Conservation (phyloP, 2,329 filamentous ascomycete species). For the Westerdykella sp. region DNA sequence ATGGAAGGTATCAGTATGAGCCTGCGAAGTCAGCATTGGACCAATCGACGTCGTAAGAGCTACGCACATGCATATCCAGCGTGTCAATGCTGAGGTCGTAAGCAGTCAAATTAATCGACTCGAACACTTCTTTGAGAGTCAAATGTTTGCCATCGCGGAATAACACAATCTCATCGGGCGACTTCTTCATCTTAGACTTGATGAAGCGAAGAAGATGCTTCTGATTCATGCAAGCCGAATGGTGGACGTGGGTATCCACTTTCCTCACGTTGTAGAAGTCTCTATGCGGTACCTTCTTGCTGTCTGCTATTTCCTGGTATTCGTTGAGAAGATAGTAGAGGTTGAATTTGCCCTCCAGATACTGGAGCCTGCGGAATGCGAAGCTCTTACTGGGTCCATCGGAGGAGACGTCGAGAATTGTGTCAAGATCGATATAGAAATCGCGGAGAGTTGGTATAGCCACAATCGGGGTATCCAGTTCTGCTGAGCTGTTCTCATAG, state of each 20-base stretch:
- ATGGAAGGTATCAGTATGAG: constrained; percentile 96
- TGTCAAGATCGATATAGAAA: constrained; percentile 91
- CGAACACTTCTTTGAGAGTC: constrained; percentile 87
- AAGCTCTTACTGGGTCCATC: constrained; percentile 97
- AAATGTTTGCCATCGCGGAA: constrained; percentile 88
- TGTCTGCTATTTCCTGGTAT: constrained; percentile 96
- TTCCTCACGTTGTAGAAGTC: constrained; percentile 99
- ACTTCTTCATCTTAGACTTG: constrained; percentile 99
- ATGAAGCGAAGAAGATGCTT: constrained; percentile 98
- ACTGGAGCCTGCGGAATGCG: constrained; percentile 88
- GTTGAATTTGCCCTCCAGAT: constrained; percentile 95
- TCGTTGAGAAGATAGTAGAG: constrained; percentile 90
- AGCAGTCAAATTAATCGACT: constrained; percentile 93
- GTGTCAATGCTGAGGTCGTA: constrained; percentile 98
- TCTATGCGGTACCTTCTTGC: constrained; percentile 92
- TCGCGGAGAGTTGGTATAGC: constrained; percentile 88
- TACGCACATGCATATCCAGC: constrained; percentile 89
- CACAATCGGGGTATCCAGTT: constrained; percentile 63
- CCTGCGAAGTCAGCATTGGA: constrained; percentile 44
- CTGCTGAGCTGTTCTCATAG: constrained; percentile 62
- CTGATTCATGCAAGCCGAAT: constrained; percentile 99
- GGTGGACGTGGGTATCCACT: constrained; percentile 97
- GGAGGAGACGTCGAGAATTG: constrained; percentile 79
- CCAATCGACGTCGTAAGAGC: background rate
- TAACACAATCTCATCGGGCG: constrained; percentile 85